These are phyloP conservation scores for Cunninghamia lanceolata DNA, from an alignment of 75 land plant genomes.

Conservation along the genomic window DNA sequence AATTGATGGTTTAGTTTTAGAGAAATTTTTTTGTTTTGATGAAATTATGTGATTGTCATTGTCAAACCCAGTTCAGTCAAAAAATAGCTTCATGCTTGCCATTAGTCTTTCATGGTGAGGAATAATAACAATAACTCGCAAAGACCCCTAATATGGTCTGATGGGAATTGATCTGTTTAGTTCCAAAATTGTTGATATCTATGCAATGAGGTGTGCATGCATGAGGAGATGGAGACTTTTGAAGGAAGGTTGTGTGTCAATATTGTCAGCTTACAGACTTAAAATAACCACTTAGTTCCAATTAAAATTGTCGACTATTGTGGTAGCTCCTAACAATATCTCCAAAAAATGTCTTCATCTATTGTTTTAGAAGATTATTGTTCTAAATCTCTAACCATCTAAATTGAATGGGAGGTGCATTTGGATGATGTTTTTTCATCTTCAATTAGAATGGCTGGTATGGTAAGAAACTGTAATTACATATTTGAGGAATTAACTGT, in stretches of 20 bases:
- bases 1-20: neutral
- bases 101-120: neutral
- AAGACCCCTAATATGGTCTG: neutral
- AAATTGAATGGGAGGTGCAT: neutral
- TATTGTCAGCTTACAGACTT: no score
- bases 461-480: neutral
- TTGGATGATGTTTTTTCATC: neutral
- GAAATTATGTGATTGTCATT: no score
- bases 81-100: neutral
- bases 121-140: neutral
- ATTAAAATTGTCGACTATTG: neutral
- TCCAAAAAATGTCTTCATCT: no score
- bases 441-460: neutral
- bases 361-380: neutral
- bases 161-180: no score
- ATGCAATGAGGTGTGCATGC: neutral
- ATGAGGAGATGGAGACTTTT: neutral
- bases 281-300: no score
- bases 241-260: neutral
- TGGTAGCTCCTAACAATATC: neutral
- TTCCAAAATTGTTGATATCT: neutral
- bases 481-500: no score
- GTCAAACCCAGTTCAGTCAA: neutral
- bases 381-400: neutral
- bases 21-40: no score